Base-by-base conservation (phyloP, 2,329 filamentous ascomycete species). In the Diaporthe vexans region DNA sequence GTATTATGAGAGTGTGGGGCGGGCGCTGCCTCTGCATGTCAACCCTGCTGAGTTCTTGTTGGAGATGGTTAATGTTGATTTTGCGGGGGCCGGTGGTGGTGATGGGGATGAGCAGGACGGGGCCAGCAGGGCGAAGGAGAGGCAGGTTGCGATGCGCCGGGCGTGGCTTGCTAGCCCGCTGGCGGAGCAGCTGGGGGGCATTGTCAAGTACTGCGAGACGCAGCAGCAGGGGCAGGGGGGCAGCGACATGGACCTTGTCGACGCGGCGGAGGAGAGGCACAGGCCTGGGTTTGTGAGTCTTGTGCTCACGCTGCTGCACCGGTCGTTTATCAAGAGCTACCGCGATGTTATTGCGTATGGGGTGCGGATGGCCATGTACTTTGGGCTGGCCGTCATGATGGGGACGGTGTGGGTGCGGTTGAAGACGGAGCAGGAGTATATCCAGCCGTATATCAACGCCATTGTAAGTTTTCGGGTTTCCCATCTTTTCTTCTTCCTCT, bases 331-430 rank as follows among this genome's bases (percentile, higher is more conserved):
- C 82, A 97, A 97, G 84, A 93, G 91, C 61, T 94, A 95, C 82
- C 91, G 95, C 35, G 95, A 97, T 80, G 88, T 97, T 9, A 91
- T 97, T 69, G 94, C 92, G 0, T 97, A 97, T 79, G 94, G 93
- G 0, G 94, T 97, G 77, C 91, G 95, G 4, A 87, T 97, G 56
- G 92, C 89, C 54, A 97, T 97, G 94, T 97, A 97, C 82, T 87
- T 92, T 78, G 90, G 91, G 0, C 87, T 97, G 21, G 94, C 94
- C 1, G 90, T 97, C 78, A 92, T 97, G 90, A 95, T 96, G 92
- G 94, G 95, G 7, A 97, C 95, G 0, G 93, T 97, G 17, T 97
- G 94, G 92, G 85, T 97, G 19, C 91, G 94, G 8, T 86, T 97
- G 3, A 84, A 88, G 5, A 87, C 92, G 0, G 85, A 87, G 0